A percentile compares a stretch with the other conserved stretches of the same genome.
phyloP scores from a whole-genome alignment of 1,284 basidiomycete genomes.

The Apiotrichum sp. region DNA sequence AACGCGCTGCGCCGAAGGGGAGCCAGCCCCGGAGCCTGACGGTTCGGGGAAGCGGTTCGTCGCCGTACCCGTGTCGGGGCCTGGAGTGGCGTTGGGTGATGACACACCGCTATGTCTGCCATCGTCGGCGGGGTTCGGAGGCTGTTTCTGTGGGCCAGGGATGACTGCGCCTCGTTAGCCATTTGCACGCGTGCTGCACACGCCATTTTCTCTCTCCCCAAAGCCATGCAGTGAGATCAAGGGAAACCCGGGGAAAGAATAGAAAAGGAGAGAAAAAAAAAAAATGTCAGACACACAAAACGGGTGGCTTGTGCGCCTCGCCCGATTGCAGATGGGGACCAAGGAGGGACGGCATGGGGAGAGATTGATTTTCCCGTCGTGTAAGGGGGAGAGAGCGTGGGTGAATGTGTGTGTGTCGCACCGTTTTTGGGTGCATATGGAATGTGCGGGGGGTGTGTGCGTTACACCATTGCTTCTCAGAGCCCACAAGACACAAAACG shows the following conservation, averaged over 20 bases:
- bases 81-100: background rate
- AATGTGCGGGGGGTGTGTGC: background rate
- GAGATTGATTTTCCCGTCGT: background rate
- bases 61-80: background rate
- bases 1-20: background rate
- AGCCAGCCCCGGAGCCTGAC: background rate
- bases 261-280: no score
- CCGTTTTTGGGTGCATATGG: background rate
- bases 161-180: constrained; percentile 1
- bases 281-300: no score
- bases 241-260: background rate
- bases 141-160: constrained; percentile 1
- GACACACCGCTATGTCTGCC: background rate
- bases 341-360: no score
- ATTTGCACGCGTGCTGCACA: background rate
- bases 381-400: background rate
- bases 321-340: no score
- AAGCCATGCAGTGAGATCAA: background rate
- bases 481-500: no score
- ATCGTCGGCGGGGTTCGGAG: background rate
- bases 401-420: background rate
- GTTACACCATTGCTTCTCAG: no score
- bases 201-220: background rate
- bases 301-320: background rate
- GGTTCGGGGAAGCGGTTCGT: background rate